These are phyloP conservation scores for Asterochloris sp. DNA, from an alignment of 139 green algal species.

Conservation along the genomic window DNA sequence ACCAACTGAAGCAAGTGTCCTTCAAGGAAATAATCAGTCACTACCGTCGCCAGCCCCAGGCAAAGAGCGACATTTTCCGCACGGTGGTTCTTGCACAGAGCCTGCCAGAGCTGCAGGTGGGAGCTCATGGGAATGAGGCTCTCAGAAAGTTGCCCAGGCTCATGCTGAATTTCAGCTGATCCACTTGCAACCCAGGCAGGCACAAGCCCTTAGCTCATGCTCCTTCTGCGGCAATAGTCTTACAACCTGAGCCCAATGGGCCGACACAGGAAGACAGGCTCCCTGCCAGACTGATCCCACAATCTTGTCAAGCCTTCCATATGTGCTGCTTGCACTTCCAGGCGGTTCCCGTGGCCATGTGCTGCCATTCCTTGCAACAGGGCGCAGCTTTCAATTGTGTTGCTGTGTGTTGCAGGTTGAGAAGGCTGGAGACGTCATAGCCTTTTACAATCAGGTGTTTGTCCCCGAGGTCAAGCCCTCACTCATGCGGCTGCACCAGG, in stretches of 20 bases:
- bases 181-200: too few species aligned
- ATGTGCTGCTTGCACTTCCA: too few species aligned
- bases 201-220: too few species aligned
- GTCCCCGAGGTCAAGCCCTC: slow-evolving; percentile 45
- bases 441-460: slow-evolving; percentile 90
- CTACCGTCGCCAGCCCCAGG: slow-evolving; percentile 77
- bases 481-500: slow-evolving; percentile 14
- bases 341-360: too few species aligned
- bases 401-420: slow-evolving; percentile 12
- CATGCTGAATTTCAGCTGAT: not conserved
- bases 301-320: too few species aligned
- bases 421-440: slow-evolving; percentile 79
- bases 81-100: slow-evolving; percentile 63
- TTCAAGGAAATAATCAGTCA: slow-evolving; percentile 88
- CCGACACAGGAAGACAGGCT: too few species aligned
- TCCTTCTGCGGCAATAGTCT: too few species aligned
- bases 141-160: not conserved
- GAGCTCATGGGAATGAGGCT: not conserved
- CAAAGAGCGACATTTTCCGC: slow-evolving; percentile 65
- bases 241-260: too few species aligned
- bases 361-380: not conserved
- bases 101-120: slow-evolving; percentile 32
- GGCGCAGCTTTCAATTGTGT: not conserved
- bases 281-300: too few species aligned
- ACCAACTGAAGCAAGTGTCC: slow-evolving; percentile 33